Conservation (phyloP, 1,284 basidiomycete species). For the Fomes fomentarius region DNA sequence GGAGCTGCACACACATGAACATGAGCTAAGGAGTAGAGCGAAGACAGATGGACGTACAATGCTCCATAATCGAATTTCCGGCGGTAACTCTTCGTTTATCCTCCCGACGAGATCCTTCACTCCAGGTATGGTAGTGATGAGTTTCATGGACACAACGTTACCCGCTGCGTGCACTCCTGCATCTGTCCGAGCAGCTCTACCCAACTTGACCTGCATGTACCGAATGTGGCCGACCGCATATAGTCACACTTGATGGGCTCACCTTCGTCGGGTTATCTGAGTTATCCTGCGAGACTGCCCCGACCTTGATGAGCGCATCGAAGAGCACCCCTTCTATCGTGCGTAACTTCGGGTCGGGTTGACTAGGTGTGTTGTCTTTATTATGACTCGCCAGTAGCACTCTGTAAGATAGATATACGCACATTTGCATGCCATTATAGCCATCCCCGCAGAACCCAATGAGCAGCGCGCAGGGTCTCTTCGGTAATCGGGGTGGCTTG, state of each 20-base stretch:
- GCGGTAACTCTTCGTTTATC: slow-evolving; percentile 87
- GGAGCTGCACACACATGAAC: slow-evolving; percentile 42
- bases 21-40: background rate
- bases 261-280: slow-evolving; percentile 91
- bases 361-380: too few species aligned
- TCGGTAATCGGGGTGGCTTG: slow-evolving; percentile 62
- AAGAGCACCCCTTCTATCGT: slow-evolving; percentile 96
- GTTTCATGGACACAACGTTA: slow-evolving; percentile 90
- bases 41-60: slow-evolving; percentile 52
- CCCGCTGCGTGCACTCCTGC: slow-evolving; percentile 98
- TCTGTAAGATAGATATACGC: too few species aligned
- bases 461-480: slow-evolving; percentile 72
- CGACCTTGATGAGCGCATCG: slow-evolving; percentile 85
- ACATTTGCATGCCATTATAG: slow-evolving; percentile 97
- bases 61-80: slow-evolving; percentile 92
- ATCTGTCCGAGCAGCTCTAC: slow-evolving; percentile 93
- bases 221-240: background rate
- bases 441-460: slow-evolving; percentile 83
- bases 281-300: slow-evolving; percentile 93
- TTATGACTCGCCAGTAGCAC: too few species aligned
- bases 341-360: slow-evolving; percentile 57
- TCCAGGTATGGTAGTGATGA: slow-evolving; percentile 80
- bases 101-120: slow-evolving; percentile 73
- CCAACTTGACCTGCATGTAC: slow-evolving; percentile 71
- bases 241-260: slow-evolving; percentile 12